These are phyloP conservation scores for Rhizophora mangle DNA, from an alignment of 345 rosid species.

Conservation along the genomic window DNA sequence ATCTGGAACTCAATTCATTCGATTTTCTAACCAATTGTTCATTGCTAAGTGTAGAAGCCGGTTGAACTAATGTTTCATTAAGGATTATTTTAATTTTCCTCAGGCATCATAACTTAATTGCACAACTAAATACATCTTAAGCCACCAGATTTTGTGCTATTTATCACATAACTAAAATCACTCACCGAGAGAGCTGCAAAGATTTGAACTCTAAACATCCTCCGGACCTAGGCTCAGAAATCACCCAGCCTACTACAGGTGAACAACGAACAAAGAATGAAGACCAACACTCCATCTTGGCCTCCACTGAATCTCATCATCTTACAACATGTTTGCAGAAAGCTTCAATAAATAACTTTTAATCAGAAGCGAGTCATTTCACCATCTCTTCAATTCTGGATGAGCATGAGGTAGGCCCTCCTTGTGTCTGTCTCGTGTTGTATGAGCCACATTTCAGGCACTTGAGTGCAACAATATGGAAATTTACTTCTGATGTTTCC, in stretches of 20 bases:
- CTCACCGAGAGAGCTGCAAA: too few relatives aligned
- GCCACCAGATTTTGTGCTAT: too few relatives aligned
- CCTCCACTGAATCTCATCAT: neutral
- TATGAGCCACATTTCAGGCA: constrained; percentile 54
- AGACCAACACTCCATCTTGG: neutral
- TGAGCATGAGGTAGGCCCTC: constrained; percentile 19
- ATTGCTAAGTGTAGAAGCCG: too few relatives aligned
- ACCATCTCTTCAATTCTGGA: constrained; percentile 13
- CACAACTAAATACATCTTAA: too few relatives aligned
- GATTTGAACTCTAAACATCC: too few relatives aligned
- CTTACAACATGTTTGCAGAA: neutral
- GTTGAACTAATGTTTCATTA: constrained; percentile 16
- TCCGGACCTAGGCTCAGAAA: too few relatives aligned
- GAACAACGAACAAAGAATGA: neutral
- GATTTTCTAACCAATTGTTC: too few relatives aligned
- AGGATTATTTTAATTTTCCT: too few relatives aligned
- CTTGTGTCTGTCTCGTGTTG: constrained; percentile 48
- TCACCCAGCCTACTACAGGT: neutral
- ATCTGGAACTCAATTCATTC: too few relatives aligned
- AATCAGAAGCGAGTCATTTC: constrained; percentile 6
- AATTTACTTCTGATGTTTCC: constrained; percentile 38
- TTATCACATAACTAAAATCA: too few relatives aligned
- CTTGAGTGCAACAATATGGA: constrained; percentile 45
- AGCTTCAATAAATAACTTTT: neutral
- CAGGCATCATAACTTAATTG: too few relatives aligned